Conservation (phyloP, 2,329 filamentous ascomycete species). For the Xylaria sp. region DNA sequence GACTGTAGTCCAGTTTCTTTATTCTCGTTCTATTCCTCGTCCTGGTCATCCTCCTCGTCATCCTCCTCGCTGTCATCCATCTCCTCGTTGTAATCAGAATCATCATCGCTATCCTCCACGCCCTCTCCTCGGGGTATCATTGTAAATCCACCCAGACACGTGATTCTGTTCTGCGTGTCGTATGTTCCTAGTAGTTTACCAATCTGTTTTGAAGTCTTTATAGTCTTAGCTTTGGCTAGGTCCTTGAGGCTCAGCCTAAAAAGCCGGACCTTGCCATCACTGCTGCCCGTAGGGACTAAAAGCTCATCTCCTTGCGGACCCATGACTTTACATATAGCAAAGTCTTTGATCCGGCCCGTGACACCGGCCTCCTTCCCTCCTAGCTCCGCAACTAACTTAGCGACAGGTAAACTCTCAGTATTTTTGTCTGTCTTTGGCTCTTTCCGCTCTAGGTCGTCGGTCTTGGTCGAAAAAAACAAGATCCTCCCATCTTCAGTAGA, state of each 20-base stretch:
- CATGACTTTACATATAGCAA: slow-evolving; percentile 69
- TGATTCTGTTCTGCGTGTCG: slow-evolving; percentile 88
- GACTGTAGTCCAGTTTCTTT: slow-evolving; percentile 7
- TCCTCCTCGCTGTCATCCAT: slow-evolving; percentile 36
- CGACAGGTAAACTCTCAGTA: slow-evolving; percentile 60
- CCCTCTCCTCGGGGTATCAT: slow-evolving; percentile 78
- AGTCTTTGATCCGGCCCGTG: slow-evolving; percentile 85
- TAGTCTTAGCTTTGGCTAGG: slow-evolving; percentile 51
- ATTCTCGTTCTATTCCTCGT: slow-evolving; percentile 33
- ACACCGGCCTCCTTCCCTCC: slow-evolving; percentile 78
- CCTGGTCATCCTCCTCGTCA: slow-evolving; percentile 38
- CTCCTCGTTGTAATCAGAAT: slow-evolving; percentile 43
- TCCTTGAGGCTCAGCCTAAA: slow-evolving; percentile 71
- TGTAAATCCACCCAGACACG: slow-evolving; percentile 85
- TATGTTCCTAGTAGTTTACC: slow-evolving; percentile 80
- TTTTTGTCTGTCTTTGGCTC: slow-evolving; percentile 57
- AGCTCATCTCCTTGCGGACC: slow-evolving; percentile 55
- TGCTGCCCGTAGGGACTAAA: slow-evolving; percentile 79
- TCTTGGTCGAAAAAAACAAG: slow-evolving; percentile 80
- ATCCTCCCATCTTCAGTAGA: slow-evolving; percentile 93
- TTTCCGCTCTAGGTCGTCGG: slow-evolving; percentile 56
- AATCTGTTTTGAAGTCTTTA: slow-evolving; percentile 53
- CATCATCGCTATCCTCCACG: slow-evolving; percentile 66
- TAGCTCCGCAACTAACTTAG: slow-evolving; percentile 77
- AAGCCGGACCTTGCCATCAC: slow-evolving; percentile 84